These are phyloP conservation scores for Acanthamoeba sp. DNA, from an alignment of 208 protist species.

Conservation along the genomic window DNA sequence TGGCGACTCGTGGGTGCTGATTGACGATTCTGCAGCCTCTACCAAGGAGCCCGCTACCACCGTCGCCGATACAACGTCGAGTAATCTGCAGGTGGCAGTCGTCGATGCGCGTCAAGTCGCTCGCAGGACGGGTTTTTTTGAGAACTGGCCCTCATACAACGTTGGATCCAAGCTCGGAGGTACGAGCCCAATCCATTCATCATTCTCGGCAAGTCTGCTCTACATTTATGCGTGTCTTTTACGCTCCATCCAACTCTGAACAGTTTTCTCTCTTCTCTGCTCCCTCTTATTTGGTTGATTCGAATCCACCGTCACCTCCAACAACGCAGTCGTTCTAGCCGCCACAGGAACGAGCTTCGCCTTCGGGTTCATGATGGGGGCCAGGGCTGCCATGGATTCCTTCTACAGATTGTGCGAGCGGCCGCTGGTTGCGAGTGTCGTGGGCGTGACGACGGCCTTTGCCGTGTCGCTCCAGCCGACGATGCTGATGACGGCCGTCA, in stretches of 20 bases:
- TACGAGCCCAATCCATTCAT: not conserved
- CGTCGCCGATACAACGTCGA: not conserved
- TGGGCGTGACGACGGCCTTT: constrained; percentile 54
- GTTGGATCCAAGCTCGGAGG: constrained; percentile 67
- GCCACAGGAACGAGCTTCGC: constrained; percentile 61
- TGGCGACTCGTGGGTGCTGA: constrained; percentile 41
- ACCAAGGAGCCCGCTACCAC: not conserved
- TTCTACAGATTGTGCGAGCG: constrained; percentile 60
- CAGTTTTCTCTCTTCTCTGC: constrained; percentile 24
- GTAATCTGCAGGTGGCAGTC: not conserved
- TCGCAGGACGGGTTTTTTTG: constrained; percentile 63
- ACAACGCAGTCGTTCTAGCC: constrained; percentile 10
- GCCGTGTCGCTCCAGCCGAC: constrained; percentile 46
- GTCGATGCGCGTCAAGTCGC: constrained; percentile 17
- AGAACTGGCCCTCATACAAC: constrained; percentile 66
- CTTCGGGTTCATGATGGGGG: constrained; percentile 72
- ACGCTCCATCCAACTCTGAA: not conserved
- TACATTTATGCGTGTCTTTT: no score
- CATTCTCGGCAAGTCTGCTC: no score
- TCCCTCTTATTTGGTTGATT: constrained; percentile 13
- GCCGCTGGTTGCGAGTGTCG: constrained; percentile 22
- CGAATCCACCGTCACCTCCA: not conserved
- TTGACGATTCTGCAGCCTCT: not conserved
- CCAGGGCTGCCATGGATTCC: constrained; percentile 23
- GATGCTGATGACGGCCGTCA: constrained; percentile 50